Evolutionary conservation across 345 rosid species (phyloP), one percentile per base, ranked within the genome.

Genomic region (Corchorus olitorius): DNA sequence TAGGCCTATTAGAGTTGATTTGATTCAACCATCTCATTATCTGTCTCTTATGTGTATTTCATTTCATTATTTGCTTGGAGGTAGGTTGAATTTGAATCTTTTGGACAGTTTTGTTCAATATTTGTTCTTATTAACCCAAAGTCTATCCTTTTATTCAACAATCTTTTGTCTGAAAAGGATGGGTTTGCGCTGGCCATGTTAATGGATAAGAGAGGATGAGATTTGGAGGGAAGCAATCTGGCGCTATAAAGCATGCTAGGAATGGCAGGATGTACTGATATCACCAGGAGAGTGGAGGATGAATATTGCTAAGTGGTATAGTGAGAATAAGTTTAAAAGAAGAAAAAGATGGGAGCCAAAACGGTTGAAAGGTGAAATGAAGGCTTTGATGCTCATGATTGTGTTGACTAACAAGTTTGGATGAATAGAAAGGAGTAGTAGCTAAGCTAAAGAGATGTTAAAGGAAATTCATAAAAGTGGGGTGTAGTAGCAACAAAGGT

Each of bases 131-230:
- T 20, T 12, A 43, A 65, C 13, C 20, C 33, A 9, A 20, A 20
- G 13, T 20, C 4, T 58, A 45, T 65, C 50, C 50, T 65, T 43
- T 65, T n/a, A n/a, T 65, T 43, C 41, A 6, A 9, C 27, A 27
- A 27, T 27, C 27, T 27, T 52, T 65, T 65, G 8, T 65, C 15
- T 41, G 69, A 41, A 17, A 65, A 49, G 15, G 9, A 65, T 10
- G 8, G 12, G 0, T 41, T 65, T 59, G 19, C 43, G 16, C 43
- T 2, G 52, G 19, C 15, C n/a, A 65, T 43, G 9, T 22, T 19
- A 41, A 65, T 65, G 70, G 50, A 43, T 65, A 65, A 61, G 19
- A 41, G 39, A n/a, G 15, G 48, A 64, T 61, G 41, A 61, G 65
- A 61, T 61, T 33, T 61, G 65, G 10, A 19, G 54, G 70, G 39